Evolutionary conservation across 2,329 filamentous ascomycete species (phyloP), one percentile per base, ranked within the genome.

Genomic region (Venturia pyrina): DNA sequence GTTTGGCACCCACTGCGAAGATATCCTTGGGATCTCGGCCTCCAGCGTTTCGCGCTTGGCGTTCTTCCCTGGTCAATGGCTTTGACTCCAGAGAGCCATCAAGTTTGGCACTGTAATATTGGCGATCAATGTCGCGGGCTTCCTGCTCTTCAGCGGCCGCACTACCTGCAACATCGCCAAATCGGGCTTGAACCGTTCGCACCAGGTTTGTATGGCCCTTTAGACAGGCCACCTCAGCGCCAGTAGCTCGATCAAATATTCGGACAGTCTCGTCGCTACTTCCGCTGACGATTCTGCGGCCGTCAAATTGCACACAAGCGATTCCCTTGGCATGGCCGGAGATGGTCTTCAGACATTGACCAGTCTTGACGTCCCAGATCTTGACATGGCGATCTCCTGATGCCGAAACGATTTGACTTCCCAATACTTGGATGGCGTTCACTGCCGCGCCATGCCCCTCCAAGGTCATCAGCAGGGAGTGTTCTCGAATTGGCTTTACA

Each of bases 191-290:
- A 1, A 99, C 89, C 0, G 95, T 98, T 48, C 95, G 87, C 32
- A 99, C 95, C 21, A 99, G 84, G 69, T 90, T 90, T 3, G 81
- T 83, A 73, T 99, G 95, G 13, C 90, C 90, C 63, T 87, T 83
- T 10, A 99, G 81, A 72, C 90, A 93, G 19, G 93, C 93, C 6
- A 98, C 91, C 75, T 98, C 93, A 13, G 95, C 87, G 4, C 90
- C 89, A 0, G 91, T 92, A 59, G 85, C 84, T 57, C 89, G 88
- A 74, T 98, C 95, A 74, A 96, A 99, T 24, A 99, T 95, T 70
- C 95, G 92, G 41, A 99, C 91, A 50, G 95, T 93, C 73, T 96
- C 92, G 75, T 99, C 95, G 71, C 93, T 97, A 75, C 93, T 97
- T 2, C 95, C 95, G 71, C 91, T 97, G 63, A 99, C 91, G 68